Base-by-base conservation (phyloP, 345 rosid genomes). In the Rubroshorea leprosula region DNA sequence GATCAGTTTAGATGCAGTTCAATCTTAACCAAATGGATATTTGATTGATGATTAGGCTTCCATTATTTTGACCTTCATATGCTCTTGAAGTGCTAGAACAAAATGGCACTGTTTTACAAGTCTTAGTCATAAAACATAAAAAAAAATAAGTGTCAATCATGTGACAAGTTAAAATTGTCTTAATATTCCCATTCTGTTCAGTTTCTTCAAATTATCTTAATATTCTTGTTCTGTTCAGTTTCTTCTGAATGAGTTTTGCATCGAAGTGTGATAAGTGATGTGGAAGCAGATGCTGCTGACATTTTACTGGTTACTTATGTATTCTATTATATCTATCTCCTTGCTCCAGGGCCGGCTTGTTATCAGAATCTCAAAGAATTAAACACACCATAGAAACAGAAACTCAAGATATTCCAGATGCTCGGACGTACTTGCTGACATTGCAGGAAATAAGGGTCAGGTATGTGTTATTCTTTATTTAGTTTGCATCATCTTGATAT, bases 281-380 rank as follows among this genome's bases (percentile, higher is more conserved):
- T 27, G 12, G 41, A 13, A 35, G 11, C 41, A 6, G 41, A 35
- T 35, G 9, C 41, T 8, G 11, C 41, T 35, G 41, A 26, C 16
- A 43, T 35, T 52, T 31, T 17, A 10, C 25, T 22, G 21, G 45
- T 50, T 10, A 14, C 25, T 24, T 45, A 12, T 14, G 5, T 51
- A n/a, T 20, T 57, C 51, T 23, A 15, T 39, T 29, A 24, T 23
- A 12, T 13, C 22, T 51, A 23, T 39, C 5, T 41, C 45, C 58
- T 39, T 38, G 2, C 29, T 76, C 69, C 87, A 94, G 99, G 95
- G 95, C 96, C 26, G 85, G 52, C 61, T 76, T 87, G 80, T 81
- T 78, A 57, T 82, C 99, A 6, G 97, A 90, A 68, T 85, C 99
- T 13, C 81, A 94, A 62, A 75, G 89, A 53, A 87, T 94, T 64